Percentiles rank a stretch among this genome's conserved stretches.
phyloP scores from a whole-genome alignment of 495 filamentous ascomycete species.

The Tuber microsphaerosporum region DNA sequence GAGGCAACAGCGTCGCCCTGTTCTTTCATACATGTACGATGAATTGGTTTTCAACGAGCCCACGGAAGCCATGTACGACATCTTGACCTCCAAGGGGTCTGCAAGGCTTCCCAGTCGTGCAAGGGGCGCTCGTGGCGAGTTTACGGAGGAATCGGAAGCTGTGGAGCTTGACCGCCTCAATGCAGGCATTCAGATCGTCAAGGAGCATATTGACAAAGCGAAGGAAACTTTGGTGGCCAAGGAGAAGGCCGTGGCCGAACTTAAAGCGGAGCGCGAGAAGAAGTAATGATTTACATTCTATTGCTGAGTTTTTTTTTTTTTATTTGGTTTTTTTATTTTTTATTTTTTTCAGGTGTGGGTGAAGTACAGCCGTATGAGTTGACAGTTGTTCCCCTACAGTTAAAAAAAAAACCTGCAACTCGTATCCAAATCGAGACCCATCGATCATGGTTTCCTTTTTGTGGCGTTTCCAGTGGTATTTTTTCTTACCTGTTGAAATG shows the following conservation, averaged over 20 bases:
- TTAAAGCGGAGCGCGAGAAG: constrained; percentile 49
- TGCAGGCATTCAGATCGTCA: constrained; percentile 59
- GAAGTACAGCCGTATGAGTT: background rate
- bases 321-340: background rate
- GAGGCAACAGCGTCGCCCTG: constrained; percentile 56
- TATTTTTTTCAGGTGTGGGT: background rate
- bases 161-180: constrained; percentile 56
- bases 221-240: constrained; percentile 57
- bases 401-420: constrained; percentile 1
- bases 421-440: constrained; percentile 3
- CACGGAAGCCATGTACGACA: constrained; percentile 76
- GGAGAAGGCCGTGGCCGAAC: constrained; percentile 56
- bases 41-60: constrained; percentile 95
- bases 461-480: background rate
- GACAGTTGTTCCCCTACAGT: background rate
- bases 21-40: constrained; percentile 73
- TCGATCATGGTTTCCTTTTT: background rate
- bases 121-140: constrained; percentile 45
- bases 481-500: background rate
- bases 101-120: constrained; percentile 45
- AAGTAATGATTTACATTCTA: constrained; percentile 12
- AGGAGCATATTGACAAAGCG: constrained; percentile 63
- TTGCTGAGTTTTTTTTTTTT: background rate
- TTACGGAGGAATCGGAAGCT: constrained; percentile 62
- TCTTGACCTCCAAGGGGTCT: constrained; percentile 60